phyloP scores from a whole-genome alignment of 768 basidiomycete species.

The Tulasnella sp. region DNA sequence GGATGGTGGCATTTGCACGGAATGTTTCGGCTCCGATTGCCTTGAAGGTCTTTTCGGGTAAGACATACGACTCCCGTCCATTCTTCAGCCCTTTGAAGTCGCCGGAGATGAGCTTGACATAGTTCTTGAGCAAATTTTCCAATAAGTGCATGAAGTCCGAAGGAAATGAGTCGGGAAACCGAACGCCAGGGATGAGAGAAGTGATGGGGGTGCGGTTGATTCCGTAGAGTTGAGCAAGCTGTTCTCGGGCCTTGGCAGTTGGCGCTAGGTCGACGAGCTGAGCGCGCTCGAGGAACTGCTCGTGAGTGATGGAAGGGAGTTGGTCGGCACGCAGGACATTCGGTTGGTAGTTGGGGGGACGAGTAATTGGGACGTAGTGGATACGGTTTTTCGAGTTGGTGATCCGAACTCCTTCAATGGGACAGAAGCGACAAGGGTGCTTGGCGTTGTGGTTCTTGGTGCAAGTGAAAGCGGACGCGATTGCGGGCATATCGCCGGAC shows the following conservation, averaged over 20 bases:
- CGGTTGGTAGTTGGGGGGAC: not conserved
- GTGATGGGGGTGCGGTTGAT: constrained; percentile 29
- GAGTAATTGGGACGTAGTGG: constrained; percentile 19
- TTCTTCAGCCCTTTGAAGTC: constrained; percentile 32
- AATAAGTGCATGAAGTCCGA: constrained; percentile 42
- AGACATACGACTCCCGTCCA: constrained; percentile 22
- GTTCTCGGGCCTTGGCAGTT: constrained; percentile 12
- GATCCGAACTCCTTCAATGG: constrained; percentile 23
- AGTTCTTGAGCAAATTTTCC: constrained; percentile 33
- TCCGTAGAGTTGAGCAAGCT: constrained; percentile 24
- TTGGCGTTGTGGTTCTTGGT: constrained; percentile 36
- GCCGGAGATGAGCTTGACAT: constrained; percentile 32
- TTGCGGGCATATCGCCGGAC: constrained; percentile 27
- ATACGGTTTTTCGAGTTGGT: constrained; percentile 16
- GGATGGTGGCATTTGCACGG: constrained; percentile 25
- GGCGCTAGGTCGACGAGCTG: not conserved
- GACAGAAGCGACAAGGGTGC: constrained; percentile 28
- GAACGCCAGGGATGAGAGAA: constrained; percentile 21
- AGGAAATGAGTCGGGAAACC: constrained; percentile 32
- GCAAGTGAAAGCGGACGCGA: constrained; percentile 23
- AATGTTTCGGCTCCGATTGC: constrained; percentile 29
- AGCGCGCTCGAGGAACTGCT: not conserved
- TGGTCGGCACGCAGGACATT: not conserved
- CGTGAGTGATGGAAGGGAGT: not conserved
- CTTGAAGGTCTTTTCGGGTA: constrained; percentile 29